A percentile compares a stretch with the other conserved stretches of the same genome.
Conservation (phyloP, 768 basidiomycete genomes). For the Tubosaeta sp. region DNA sequence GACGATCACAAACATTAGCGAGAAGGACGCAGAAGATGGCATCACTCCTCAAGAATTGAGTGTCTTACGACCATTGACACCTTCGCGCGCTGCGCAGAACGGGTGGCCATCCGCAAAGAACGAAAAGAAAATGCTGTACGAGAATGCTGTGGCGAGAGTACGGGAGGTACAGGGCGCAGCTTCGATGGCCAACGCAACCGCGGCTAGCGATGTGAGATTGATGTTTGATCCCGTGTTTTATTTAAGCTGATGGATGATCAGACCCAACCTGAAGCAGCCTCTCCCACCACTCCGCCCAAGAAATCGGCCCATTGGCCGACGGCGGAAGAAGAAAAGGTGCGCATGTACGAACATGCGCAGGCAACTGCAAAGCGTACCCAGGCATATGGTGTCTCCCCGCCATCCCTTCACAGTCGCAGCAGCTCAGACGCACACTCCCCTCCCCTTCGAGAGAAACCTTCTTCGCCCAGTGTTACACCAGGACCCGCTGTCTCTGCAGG, state of each 20-base stretch:
- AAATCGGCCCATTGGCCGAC: constrained; percentile 45
- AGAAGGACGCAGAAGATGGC: constrained; percentile 37
- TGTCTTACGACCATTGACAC: constrained; percentile 18
- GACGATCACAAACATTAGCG: constrained; percentile 40
- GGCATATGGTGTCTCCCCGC: constrained; percentile 32
- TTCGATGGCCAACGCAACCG: constrained; percentile 24
- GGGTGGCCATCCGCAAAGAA: constrained; percentile 37
- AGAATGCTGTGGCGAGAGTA: constrained; percentile 37
- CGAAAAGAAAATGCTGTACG: constrained; percentile 40
- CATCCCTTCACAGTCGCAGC: constrained; percentile 23
- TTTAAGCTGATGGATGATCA: constrained; percentile 9
- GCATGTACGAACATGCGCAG: constrained; percentile 66
- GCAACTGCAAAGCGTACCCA: constrained; percentile 61
- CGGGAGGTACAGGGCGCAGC: constrained; percentile 35
- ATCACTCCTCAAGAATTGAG: constrained; percentile 16
- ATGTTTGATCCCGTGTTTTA: not conserved
- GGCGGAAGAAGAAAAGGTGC: constrained; percentile 73
- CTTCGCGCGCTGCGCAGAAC: constrained; percentile 23
- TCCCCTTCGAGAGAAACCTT: constrained; percentile 9
- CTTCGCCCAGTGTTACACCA: constrained; percentile 6
- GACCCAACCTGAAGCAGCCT: not conserved
- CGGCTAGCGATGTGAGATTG: constrained; percentile 24
- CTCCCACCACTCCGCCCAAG: constrained; percentile 13
- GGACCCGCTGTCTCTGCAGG: constrained; percentile 36
- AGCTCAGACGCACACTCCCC: constrained; percentile 29